Conservation (phyloP, 768 basidiomycete genomes). For the Galerina marginata region DNA sequence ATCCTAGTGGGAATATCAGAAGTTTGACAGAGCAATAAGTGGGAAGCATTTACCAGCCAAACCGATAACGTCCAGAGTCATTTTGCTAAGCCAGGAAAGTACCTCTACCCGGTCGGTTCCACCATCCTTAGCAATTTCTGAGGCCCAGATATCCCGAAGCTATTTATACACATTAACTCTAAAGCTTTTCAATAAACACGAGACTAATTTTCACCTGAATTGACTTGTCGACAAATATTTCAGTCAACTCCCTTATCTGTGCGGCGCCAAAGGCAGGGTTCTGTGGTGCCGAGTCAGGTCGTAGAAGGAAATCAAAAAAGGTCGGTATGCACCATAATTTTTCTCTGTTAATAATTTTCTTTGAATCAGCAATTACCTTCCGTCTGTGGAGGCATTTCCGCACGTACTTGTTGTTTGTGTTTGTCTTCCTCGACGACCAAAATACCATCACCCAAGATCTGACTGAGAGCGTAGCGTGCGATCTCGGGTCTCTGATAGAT, state of each 20-base stretch:
- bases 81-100: conserved; percentile 65
- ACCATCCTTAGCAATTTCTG: conserved; percentile 37
- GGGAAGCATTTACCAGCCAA: conserved; percentile 52
- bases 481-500: conserved; percentile 61
- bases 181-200: not conserved
- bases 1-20: conserved; percentile 23
- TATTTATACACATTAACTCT: conserved; percentile 17
- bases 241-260: conserved; percentile 62
- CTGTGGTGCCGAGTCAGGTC: conserved; percentile 29
- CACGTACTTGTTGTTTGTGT: conserved; percentile 49
- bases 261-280: conserved; percentile 71
- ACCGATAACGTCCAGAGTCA: conserved; percentile 80
- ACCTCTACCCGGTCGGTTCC: conserved; percentile 50
- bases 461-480: conserved; percentile 40
- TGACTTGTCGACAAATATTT: conserved; percentile 62
- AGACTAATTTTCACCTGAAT: conserved; percentile 40
- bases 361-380: not conserved
- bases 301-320: not conserved
- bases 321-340: conserved; percentile 42
- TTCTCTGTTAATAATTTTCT: conserved; percentile 33
- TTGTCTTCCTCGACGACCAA: conserved; percentile 54
- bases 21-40: conserved; percentile 20
- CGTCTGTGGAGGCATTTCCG: too few species aligned
- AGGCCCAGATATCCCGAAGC: conserved; percentile 56
- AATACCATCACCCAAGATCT: conserved; percentile 53